phyloP scores from a whole-genome alignment of 345 rosid genomes.

The Salix exigua region DNA sequence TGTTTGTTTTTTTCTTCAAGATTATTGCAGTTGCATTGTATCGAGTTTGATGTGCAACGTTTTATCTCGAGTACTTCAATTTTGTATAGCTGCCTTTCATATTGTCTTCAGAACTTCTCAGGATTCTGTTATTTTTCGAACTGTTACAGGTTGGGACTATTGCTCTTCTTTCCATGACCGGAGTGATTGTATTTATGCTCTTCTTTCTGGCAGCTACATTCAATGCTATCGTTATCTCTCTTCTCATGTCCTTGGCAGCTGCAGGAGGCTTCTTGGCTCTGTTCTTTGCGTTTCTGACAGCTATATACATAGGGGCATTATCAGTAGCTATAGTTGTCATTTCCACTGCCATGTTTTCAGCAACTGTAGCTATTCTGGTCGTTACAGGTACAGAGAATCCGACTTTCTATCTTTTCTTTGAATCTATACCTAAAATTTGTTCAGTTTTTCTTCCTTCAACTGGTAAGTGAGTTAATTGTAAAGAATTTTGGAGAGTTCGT shows the following conservation, averaged over 20 bases:
- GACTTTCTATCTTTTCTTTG: neutral
- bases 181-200: conserved; percentile 62
- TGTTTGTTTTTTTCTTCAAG: neutral
- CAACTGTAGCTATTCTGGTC: conserved; percentile 48
- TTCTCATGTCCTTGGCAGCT: conserved; percentile 74
- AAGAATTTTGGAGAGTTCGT: neutral
- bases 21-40: neutral
- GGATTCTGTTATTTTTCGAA: neutral
- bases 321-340: conserved; percentile 66
- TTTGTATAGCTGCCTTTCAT: neutral
- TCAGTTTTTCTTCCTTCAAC: neutral
- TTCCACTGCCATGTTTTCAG: conserved; percentile 57
- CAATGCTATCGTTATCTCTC: conserved; percentile 67
- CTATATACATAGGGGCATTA: conserved; percentile 72
- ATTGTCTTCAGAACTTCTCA: neutral
- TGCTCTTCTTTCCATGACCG: conserved; percentile 62
- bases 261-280: conserved; percentile 88
- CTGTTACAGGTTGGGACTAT: conserved; percentile 69
- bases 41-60: neutral
- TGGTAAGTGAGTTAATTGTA: neutral
- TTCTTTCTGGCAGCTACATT: conserved; percentile 76
- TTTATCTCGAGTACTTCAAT: neutral
- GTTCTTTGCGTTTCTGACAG: conserved; percentile 62
- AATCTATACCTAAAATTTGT: neutral
- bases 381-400: conserved; percentile 53